Evolutionary conservation across 2,329 filamentous ascomycete genomes (phyloP), one percentile per base, ranked within the genome.

Genomic region (Neurospora crassa): DNA sequence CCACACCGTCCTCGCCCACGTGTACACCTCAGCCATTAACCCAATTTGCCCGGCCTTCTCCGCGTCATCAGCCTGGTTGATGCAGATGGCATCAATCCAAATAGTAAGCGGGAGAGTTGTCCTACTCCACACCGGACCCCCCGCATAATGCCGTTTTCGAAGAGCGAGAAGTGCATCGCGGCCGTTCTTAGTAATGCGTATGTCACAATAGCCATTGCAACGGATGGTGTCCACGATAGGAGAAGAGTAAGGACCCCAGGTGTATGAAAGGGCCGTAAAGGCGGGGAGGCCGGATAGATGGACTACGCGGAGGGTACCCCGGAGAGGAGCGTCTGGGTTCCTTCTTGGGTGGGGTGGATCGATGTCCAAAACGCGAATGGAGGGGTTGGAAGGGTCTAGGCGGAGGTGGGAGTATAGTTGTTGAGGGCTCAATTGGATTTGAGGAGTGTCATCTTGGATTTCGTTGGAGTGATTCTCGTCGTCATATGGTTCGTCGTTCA

Each of bases 11-110:
- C 45, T 41, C 2, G 74, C 73, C 16, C 34, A 24, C 41, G 45
- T 67, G 40, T 72, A 75, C 41, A 75, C 73, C 18, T 69, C 68
- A 10, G 68, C 42, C 74, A 73, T 75, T 8, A 73, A 29, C 14
- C 43, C 20, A 3, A 74, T 69, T 69, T 75, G 71, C 6, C 41
- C 20, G 7, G 43, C 67, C 18, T 70, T 67, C 45, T 75, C 74
- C 20, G 43, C 41, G 5, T 37, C 45, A 43, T 72, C 67, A 11
- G 34, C 43, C 53, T 75, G 74, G 42, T 73, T 68, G 43, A 74
- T 74, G 70, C 74, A 74, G 2, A 77, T 42, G 18, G 76, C 81
- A 74, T 84, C 82, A 18, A 80, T 67, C 71, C 78, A 71, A 70
- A 81, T 79, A 79, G 37, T 29, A 41, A 40, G 24, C 53, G 53